These are phyloP conservation scores for Cenchrus fungigraminus DNA, from an alignment of 176 grass and related monocot genomes.

Conservation along the genomic window DNA sequence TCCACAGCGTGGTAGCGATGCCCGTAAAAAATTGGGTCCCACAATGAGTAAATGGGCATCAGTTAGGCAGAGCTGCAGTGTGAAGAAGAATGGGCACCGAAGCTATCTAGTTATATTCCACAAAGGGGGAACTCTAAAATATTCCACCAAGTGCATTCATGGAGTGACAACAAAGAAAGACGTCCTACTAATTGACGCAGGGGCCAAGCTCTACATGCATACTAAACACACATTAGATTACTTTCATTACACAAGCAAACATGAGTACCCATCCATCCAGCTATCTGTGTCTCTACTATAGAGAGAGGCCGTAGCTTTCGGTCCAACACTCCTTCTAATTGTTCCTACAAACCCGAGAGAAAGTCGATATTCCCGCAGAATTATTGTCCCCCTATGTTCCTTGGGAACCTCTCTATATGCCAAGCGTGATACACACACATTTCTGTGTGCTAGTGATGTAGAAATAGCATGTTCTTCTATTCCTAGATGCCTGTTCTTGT, in stretches of 20 bases:
- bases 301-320: slow-evolving; percentile 13
- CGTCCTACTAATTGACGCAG: slow-evolving; percentile 24
- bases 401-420: slow-evolving; percentile 45
- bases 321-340: slow-evolving; percentile 47
- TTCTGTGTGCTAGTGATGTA: neutral
- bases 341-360: slow-evolving; percentile 39
- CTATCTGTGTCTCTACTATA: neutral
- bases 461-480: slow-evolving; percentile 10
- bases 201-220: slow-evolving; percentile 28
- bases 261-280: slow-evolving; percentile 29
- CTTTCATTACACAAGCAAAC: slow-evolving; percentile 23
- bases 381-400: slow-evolving; percentile 44
- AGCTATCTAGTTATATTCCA: slow-evolving; percentile 6
- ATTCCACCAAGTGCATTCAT: neutral
- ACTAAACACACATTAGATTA: slow-evolving; percentile 31
- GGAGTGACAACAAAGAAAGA: slow-evolving; percentile 40
- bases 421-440: slow-evolving; percentile 33
- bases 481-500: slow-evolving; percentile 5
- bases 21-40: no score
- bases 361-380: slow-evolving; percentile 41
- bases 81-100: no score
- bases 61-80: no score
- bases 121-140: neutral
- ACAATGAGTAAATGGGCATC: no score
- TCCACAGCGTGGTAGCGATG: no score